These are phyloP conservation scores for Venturia effusa DNA, from an alignment of 2,329 filamentous ascomycete genomes.

Conservation along the genomic window DNA sequence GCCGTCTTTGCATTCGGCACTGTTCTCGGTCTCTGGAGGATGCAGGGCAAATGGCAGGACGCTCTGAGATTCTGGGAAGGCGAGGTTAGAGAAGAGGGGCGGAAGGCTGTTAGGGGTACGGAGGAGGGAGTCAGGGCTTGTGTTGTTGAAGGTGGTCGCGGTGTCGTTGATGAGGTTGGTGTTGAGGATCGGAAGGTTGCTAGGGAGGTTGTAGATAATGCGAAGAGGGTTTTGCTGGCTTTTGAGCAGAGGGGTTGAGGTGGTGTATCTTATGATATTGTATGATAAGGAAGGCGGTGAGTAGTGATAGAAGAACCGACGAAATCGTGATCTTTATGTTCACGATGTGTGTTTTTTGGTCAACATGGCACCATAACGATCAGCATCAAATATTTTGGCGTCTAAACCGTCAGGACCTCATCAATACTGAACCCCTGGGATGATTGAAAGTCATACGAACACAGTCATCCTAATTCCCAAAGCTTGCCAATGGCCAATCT, in stretches of 20 bases:
- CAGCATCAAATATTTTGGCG: no score
- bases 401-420: no score
- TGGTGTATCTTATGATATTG: neutral
- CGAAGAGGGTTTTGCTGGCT: conserved; percentile 34
- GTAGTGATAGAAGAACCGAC: neutral
- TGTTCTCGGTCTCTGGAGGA: conserved; percentile 44
- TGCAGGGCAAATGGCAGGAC: conserved; percentile 49
- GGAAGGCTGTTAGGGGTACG: conserved; percentile 42
- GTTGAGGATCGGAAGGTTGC: conserved; percentile 29
- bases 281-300: neutral
- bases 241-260: neutral
- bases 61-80: conserved; percentile 42
- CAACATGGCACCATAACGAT: no score
- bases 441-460: no score
- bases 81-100: conserved; percentile 45
- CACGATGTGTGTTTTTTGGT: no score
- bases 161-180: conserved; percentile 20
- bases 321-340: no score
- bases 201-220: conserved; percentile 34
- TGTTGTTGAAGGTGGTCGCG: conserved; percentile 33
- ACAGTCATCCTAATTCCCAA: no score
- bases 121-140: conserved; percentile 39
- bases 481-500: no score
- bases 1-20: conserved; percentile 49
- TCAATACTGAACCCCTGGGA: no score